Evolutionary conservation across 2,329 filamentous ascomycete species (phyloP), one percentile per base, ranked within the genome.

Genomic region (Capronia coronata): DNA sequence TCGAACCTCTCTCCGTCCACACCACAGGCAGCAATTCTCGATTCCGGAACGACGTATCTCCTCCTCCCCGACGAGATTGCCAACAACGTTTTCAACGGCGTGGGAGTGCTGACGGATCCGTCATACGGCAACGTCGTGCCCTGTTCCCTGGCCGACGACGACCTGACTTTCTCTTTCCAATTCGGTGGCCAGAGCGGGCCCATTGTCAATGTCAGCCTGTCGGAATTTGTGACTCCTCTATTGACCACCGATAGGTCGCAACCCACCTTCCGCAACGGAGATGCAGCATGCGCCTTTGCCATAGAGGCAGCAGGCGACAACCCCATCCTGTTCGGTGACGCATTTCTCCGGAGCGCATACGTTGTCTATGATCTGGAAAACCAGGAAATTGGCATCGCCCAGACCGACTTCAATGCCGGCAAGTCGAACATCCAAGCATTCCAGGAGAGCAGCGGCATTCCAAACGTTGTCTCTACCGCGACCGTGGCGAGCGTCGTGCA

Each of bases 361-460:
- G 76, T 87, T 11, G 84, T 89, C 9, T 88, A 86, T 63, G 84
- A 88, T 63, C 71, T 87, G 18, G 78, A 73, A 22, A 86, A 85
- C 64, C 81, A 87, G 63, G 74, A 84, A 66, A 81, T 88, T 57
- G 83, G 80, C 1, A 67, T 88, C 25, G 85, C 83, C 1, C 79
- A 84, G 64, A 83, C 83, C 14, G 76, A 74, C 30, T 59, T 56
- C 35, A 32, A 54, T 30, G 45, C 48, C 22, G 25, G 38, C 22
- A 47, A 49, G 16, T 21, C 46, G 8, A 49, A 58, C 16, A 46
- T 59, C 30, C 42, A 56, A 37, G 57, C 37, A n/a, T 53, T 57
- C 45, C 32, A 39, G 29, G 41, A 40, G 30, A 51, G 37, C 39
- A 48, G 50, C 14, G 52, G 48, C 9, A 58, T 59, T 23, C 57